These are phyloP conservation scores for Isoetes taiwanensis DNA, from an alignment of 75 land plant genomes.

Conservation along the genomic window DNA sequence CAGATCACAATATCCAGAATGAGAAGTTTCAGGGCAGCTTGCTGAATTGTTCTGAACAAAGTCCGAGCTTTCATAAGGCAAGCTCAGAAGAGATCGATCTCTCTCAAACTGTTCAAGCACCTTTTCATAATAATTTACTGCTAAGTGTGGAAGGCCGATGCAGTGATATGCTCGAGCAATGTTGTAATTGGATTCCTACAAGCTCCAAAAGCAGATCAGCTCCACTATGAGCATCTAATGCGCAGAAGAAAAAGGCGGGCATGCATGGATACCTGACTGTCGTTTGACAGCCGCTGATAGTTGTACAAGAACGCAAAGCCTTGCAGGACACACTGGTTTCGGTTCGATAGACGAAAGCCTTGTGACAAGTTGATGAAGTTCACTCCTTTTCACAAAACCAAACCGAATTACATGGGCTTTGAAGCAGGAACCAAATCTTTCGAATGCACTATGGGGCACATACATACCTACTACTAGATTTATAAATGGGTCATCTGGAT, in stretches of 20 bases:
- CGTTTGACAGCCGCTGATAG: constrained; percentile 48
- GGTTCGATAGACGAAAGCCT: constrained; percentile 62
- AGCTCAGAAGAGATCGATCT: constrained; percentile 45
- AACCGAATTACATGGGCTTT: background rate
- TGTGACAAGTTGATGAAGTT: constrained; percentile 74
- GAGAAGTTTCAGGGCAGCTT: constrained; percentile 4
- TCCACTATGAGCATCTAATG: background rate
- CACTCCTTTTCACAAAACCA: constrained; percentile 32
- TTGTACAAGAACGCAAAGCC: constrained; percentile 78
- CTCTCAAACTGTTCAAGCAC: constrained; percentile 48
- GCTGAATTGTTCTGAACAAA: constrained; percentile 7
- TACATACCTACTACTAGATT: constrained; percentile 71
- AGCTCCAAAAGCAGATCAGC: background rate
- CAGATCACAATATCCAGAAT: constrained; percentile 52
- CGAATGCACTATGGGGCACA: background rate
- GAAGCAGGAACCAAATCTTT: background rate
- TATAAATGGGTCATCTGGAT: constrained; percentile 81
- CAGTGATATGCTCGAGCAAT: constrained; percentile 84
- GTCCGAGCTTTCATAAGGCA: constrained; percentile 33
- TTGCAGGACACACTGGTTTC: constrained; percentile 59
- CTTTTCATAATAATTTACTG: constrained; percentile 78
- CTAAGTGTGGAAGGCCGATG: constrained; percentile 69
- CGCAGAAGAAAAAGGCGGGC: background rate
- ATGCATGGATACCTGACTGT: constrained; percentile 47
- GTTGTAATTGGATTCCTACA: constrained; percentile 80